A percentile compares a stretch with the other conserved stretches of the same genome.
Evolutionary conservation across 2,329 filamentous ascomycete genomes (phyloP).

Genomic region (Cytospora chrysosperma): DNA sequence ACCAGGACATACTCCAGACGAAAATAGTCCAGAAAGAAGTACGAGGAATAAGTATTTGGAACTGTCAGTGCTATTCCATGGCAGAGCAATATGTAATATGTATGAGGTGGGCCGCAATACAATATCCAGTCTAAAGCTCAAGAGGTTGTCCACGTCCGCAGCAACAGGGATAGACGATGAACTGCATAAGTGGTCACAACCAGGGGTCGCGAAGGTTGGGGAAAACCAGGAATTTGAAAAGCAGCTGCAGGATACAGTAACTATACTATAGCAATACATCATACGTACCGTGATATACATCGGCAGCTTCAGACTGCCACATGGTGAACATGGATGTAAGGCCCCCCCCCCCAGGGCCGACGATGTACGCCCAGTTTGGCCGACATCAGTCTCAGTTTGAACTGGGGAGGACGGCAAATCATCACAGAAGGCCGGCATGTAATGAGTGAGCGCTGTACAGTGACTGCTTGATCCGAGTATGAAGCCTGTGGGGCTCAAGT

Average conservation of each 20-base stretch:
- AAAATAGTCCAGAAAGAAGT: background rate
- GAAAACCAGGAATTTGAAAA: background rate
- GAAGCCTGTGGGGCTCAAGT: background rate
- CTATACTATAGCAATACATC: background rate
- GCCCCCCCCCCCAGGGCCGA: background rate
- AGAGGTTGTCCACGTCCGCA: background rate
- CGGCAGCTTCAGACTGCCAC: background rate
- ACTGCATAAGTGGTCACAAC: conserved; percentile 9
- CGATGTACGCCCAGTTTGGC: background rate
- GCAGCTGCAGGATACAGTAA: background rate
- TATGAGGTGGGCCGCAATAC: background rate
- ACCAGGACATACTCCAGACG: background rate
- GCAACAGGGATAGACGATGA: conserved; percentile 8
- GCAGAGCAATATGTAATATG: conserved; percentile 1
- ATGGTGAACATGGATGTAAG: background rate
- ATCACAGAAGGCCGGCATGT: background rate
- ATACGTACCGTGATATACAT: background rate
- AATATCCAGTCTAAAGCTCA: background rate
- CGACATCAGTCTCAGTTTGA: background rate
- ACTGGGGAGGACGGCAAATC: background rate
- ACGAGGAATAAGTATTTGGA: background rate
- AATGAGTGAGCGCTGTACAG: background rate
- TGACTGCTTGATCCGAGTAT: background rate
- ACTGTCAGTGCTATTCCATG: background rate
- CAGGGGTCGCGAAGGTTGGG: conserved; percentile 13